Conservation (phyloP, 148 eudicot species). For the Silene conica region DNA sequence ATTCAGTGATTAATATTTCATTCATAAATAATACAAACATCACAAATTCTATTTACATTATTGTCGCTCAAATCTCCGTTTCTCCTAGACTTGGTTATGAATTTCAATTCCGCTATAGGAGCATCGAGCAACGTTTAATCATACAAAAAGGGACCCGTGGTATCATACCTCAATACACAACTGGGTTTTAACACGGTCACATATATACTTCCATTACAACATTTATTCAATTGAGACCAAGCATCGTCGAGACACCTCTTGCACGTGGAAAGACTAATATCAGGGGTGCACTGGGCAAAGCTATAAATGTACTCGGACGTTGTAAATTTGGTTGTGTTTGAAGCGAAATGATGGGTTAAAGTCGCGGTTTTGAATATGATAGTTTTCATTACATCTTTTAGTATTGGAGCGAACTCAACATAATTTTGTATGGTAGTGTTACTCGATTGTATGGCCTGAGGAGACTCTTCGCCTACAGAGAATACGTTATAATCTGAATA, state of each 20-base stretch:
- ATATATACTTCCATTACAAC: background rate
- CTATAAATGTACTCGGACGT: background rate
- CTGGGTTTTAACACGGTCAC: constrained; percentile 4
- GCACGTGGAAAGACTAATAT: background rate
- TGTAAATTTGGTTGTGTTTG: constrained; percentile 9
- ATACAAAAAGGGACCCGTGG: constrained; percentile 1
- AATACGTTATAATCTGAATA: constrained; percentile 17
- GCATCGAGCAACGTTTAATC: background rate
- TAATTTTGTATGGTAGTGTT: background rate
- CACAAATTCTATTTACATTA: no score
- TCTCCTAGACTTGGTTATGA: no score
- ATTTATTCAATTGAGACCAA: background rate
- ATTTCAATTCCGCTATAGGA: no score
- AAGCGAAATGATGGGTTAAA: constrained; percentile 4
- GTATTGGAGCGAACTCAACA: constrained; percentile 2
- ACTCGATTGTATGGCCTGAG: background rate
- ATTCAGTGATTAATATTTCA: no score
- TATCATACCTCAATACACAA: constrained; percentile 12
- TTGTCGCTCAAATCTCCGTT: no score
- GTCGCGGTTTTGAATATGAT: background rate
- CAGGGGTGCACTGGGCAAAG: constrained; percentile 21
- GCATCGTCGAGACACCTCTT: constrained; percentile 5
- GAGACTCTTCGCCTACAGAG: background rate
- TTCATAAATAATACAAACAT: no score
- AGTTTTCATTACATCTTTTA: background rate